Evolutionary conservation across 2,329 filamentous ascomycete species (phyloP).

Genomic region (Penicillium brevicompactum): DNA sequence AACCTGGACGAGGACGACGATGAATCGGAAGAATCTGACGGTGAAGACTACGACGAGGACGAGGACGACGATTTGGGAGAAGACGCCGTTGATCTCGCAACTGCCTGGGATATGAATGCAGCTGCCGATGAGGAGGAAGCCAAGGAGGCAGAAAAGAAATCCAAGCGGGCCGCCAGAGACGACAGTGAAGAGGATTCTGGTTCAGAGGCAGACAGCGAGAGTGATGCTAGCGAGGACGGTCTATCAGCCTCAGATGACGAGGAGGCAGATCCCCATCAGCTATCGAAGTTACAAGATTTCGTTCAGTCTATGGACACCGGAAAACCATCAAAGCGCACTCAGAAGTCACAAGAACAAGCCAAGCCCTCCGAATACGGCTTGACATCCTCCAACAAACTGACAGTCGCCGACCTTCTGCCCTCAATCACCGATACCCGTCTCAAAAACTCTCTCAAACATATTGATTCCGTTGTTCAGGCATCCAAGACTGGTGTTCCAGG

Average conservation of each 20-base stretch:
- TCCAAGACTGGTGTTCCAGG: conserved; percentile 61
- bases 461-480: conserved; percentile 51
- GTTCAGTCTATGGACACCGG: conserved; percentile 65
- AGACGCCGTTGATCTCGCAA: conserved; percentile 64
- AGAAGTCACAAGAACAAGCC: conserved; percentile 58
- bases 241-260: conserved; percentile 48
- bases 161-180: conserved; percentile 34
- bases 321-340: conserved; percentile 33
- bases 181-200: conserved; percentile 39
- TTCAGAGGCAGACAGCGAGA: conserved; percentile 50
- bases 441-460: conserved; percentile 76
- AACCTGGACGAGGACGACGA: conserved; percentile 55
- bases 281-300: conserved; percentile 68
- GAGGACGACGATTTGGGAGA: conserved; percentile 66
- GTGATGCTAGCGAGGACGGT: conserved; percentile 45
- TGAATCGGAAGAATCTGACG: conserved; percentile 42
- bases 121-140: conserved; percentile 46
- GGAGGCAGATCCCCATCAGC: conserved; percentile 51
- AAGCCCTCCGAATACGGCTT: conserved; percentile 63
- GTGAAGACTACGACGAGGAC: conserved; percentile 42
- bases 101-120: conserved; percentile 59
- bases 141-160: conserved; percentile 31
- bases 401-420: conserved; percentile 72
- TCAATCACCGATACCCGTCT: conserved; percentile 73
- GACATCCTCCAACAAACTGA: conserved; percentile 67